A percentile compares a stretch with the other conserved stretches of the same genome.
phyloP scores from a whole-genome alignment of 2,329 filamentous ascomycete species.

The Arthrobotrys megalospora region DNA sequence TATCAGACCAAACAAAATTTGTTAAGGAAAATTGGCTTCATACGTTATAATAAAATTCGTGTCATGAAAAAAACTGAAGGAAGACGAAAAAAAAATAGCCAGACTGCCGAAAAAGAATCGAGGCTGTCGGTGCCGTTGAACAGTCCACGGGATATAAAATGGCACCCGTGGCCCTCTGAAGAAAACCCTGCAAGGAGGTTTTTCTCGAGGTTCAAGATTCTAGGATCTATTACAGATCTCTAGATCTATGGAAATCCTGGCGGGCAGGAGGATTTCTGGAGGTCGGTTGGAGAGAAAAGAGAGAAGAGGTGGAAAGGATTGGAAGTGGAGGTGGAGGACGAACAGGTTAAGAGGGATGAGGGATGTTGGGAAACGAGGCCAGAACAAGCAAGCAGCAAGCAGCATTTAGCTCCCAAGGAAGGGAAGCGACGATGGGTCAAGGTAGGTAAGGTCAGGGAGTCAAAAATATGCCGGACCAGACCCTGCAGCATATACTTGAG shows the following conservation, averaged over 20 bases:
- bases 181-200: conserved; percentile 61
- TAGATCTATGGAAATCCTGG: conserved; percentile 60
- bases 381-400: conserved; percentile 45
- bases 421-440: conserved; percentile 59
- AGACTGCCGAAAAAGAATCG: conserved; percentile 43
- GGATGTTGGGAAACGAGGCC: conserved; percentile 62
- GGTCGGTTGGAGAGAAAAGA: conserved; percentile 43
- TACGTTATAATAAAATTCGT: conserved; percentile 40
- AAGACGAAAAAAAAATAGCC: conserved; percentile 25
- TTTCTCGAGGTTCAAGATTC: conserved; percentile 53
- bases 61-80: conserved; percentile 33
- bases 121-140: conserved; percentile 48
- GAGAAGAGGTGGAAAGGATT: conserved; percentile 28
- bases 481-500: conserved; percentile 46
- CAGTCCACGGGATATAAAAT: conserved; percentile 62
- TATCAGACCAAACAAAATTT: conserved; percentile 41
- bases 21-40: conserved; percentile 18
- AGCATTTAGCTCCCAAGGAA: conserved; percentile 39
- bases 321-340: conserved; percentile 46
- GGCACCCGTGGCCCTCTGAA: conserved; percentile 56
- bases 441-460: conserved; percentile 34
- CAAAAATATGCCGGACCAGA: conserved; percentile 57
- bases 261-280: conserved; percentile 57
- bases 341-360: conserved; percentile 61
- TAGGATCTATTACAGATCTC: conserved; percentile 60